Base-by-base conservation (phyloP, 331 rosid species). In the Malus hybrid region DNA sequence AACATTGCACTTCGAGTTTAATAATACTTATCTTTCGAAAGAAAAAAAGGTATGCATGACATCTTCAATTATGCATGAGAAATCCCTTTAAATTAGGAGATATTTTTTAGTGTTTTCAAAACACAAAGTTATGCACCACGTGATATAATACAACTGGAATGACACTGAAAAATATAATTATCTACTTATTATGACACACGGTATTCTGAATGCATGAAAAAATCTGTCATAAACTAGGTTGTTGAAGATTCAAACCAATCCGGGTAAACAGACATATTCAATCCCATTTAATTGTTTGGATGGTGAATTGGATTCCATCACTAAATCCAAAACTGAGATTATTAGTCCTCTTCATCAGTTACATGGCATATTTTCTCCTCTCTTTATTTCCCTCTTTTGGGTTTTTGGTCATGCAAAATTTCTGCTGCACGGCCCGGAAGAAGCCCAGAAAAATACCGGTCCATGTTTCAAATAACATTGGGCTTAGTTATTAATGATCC, bases 1-100 rank as follows among this genome's bases (percentile, higher is more conserved):
- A 46, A 46, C 2, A 0, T 0, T 46, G 16, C 0, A 0, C 1
- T 46, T 46, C 2, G 2, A 46, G 52, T 46, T 46, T 46, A 46
- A 46, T 46, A 46, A 11, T 44, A 10, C 50, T 46, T 46, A 13
- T 13, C 52, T 13, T 46, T 46, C 6, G 6, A 46, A 16, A 46
- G 13, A 46, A 46, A 46, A 46, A 10, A 0, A 44, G 50, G 15
- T 44, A 0, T 44, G 2, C 50, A 11, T 44, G 50, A 44, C 50
- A 44, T 44, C 15, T 42, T 44, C 50, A 11, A 44, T 44, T 44
- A 44, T 44, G 50, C 50, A 44, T 11, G 50, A 44, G 5, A 44
- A 44, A 11, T 1, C 50, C 1, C 50, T 10, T 44, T 44, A 44
- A 44, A 44, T 44, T 3, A 44, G 5, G 15, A 44, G 15, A 44